A percentile compares a stretch with the other conserved stretches of the same genome.
These are phyloP conservation scores for Eragrostis curvula DNA, from an alignment of 176 grass and related monocot genomes.

Conservation along the genomic window DNA sequence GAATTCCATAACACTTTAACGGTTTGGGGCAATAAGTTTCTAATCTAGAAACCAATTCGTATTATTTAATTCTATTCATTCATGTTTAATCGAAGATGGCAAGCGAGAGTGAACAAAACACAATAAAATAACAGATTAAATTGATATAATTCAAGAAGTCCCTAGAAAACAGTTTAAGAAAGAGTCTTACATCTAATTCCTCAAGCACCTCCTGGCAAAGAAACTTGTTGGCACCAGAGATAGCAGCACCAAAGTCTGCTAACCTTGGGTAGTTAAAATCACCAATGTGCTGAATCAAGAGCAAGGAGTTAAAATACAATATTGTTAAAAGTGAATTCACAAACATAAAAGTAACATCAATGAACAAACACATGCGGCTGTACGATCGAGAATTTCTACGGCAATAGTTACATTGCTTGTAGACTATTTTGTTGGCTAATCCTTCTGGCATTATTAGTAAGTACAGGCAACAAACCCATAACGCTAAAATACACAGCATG, in stretches of 20 bases:
- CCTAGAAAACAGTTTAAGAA: constrained; percentile 23
- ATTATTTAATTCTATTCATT: neutral
- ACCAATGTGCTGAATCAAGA: constrained; percentile 76
- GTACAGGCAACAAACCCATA: constrained; percentile 20
- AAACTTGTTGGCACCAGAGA: constrained; percentile 95
- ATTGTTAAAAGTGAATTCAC: constrained; percentile 24
- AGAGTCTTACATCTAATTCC: constrained; percentile 95
- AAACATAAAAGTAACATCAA: constrained; percentile 11
- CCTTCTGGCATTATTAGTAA: neutral
- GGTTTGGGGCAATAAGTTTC: constrained; percentile 13
- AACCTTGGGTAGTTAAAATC: constrained; percentile 89
- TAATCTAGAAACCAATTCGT: constrained; percentile 4
- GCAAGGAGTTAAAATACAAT: constrained; percentile 32
- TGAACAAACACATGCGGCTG: neutral
- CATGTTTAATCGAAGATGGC: constrained; percentile 11
- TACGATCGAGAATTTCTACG: constrained; percentile 22
- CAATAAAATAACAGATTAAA: constrained; percentile 13
- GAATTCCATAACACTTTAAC: constrained; percentile 14
- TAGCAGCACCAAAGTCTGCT: constrained; percentile 95
- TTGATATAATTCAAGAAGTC: constrained; percentile 5
- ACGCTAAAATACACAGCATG: neutral
- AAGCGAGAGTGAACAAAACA: constrained; percentile 5
- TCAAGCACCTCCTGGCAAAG: constrained; percentile 93
- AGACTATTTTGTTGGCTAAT: neutral
- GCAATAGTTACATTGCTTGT: constrained; percentile 11